Evolutionary conservation across 108 stramenopile species (phyloP).

Genomic region (Fragilaria crotonensis): DNA sequence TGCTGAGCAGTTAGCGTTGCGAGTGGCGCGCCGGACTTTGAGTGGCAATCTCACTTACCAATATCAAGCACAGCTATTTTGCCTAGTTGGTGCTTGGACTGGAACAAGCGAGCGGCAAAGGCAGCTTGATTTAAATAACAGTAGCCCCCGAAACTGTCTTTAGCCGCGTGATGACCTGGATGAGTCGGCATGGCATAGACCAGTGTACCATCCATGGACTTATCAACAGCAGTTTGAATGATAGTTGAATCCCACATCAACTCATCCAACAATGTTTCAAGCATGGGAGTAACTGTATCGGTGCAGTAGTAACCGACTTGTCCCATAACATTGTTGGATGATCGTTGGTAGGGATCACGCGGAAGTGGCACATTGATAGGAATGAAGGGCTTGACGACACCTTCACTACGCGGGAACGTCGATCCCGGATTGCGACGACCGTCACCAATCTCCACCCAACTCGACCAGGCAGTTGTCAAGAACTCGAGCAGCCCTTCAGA

Average conservation of each 20-base stretch:
- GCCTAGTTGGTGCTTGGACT: conserved; percentile 9
- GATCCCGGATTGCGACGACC: conserved; percentile 23
- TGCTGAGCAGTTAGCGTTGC: too few species aligned
- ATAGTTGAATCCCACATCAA: conserved; percentile 46
- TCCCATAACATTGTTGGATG: conserved; percentile 63
- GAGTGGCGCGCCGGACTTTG: too few species aligned
- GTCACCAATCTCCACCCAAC: conserved; percentile 28
- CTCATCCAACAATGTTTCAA: conserved; percentile 40
- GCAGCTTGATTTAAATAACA: conserved; percentile 79
- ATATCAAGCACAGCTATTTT: conserved; percentile 44
- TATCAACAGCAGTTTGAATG: conserved; percentile 34
- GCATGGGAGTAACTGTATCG: conserved; percentile 59
- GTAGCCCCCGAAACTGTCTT: conserved; percentile 77
- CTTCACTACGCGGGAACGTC: not conserved
- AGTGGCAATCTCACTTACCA: conserved; percentile 27
- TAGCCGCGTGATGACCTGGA: conserved; percentile 74
- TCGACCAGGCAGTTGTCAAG: conserved; percentile 29
- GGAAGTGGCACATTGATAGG: conserved; percentile 31
- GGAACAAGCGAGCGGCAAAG: conserved; percentile 40
- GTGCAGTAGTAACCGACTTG: conserved; percentile 74
- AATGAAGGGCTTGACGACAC: conserved; percentile 10
- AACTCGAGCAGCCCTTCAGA: conserved; percentile 24
- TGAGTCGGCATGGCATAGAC: conserved; percentile 68
- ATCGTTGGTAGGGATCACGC: conserved; percentile 37
- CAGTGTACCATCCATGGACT: conserved; percentile 6